phyloP scores from a whole-genome alignment of 176 grass and related monocot species.

The Pharus latifolius region DNA sequence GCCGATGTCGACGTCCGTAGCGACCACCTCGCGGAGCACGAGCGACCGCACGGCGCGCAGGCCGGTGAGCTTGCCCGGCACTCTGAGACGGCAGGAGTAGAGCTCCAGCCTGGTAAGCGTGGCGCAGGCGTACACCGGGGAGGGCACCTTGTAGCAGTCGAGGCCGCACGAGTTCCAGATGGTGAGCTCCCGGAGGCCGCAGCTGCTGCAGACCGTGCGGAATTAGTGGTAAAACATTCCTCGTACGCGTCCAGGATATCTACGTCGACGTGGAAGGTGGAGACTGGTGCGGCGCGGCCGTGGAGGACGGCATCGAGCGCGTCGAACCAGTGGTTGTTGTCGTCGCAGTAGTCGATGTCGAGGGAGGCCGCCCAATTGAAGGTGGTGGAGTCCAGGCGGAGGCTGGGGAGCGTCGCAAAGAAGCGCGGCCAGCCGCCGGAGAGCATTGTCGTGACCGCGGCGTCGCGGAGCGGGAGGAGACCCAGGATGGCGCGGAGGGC shows the following conservation, averaged over 20 bases:
- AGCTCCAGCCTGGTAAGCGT: not conserved
- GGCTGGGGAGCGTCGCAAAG: too few relatives aligned
- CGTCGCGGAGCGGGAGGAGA: too few relatives aligned
- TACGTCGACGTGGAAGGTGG: not conserved
- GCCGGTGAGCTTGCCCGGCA: not conserved
- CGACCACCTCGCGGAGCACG: not conserved
- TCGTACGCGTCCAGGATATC: not conserved
- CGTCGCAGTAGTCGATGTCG: not conserved
- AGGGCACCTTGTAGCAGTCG: not conserved
- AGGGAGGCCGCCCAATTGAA: too few relatives aligned
- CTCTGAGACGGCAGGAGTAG: not conserved
- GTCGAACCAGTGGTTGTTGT: not conserved
- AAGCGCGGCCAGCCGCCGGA: too few relatives aligned
- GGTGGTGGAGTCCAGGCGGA: too few relatives aligned
- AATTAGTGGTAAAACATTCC: not conserved
- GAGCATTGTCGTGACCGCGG: too few relatives aligned
- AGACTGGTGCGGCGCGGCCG: not conserved
- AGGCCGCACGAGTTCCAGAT: not conserved
- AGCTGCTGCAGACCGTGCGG: not conserved
- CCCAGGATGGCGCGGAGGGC: too few relatives aligned
- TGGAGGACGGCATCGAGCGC: not conserved
- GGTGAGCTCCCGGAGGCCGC: not conserved
- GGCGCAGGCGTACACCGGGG: not conserved
- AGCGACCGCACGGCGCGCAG: not conserved
- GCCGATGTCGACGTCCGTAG: not conserved